Conservation (phyloP, 208 protist genomes). For the Trypanosoma lewisi region DNA sequence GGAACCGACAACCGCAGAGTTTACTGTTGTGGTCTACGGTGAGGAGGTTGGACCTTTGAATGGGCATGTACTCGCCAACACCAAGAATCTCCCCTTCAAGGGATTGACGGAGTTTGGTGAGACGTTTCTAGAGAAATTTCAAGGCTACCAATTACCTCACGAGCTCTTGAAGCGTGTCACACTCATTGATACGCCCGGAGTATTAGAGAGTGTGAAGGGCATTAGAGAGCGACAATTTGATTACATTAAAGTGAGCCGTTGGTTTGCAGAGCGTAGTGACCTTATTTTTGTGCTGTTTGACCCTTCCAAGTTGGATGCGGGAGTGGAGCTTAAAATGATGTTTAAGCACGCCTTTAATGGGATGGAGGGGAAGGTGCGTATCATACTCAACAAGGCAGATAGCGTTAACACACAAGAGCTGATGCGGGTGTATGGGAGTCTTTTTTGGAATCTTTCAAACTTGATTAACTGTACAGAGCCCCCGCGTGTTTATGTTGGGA, state of each 20-base stretch:
- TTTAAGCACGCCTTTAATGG: constrained; percentile 66
- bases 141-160: constrained; percentile 71
- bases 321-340: constrained; percentile 61
- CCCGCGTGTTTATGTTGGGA: constrained; percentile 94
- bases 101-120: constrained; percentile 84
- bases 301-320: constrained; percentile 69
- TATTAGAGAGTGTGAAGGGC: constrained; percentile 65
- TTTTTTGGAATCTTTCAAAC: constrained; percentile 96
- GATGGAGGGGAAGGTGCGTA: constrained; percentile 91
- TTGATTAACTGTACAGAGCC: constrained; percentile 93
- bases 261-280: constrained; percentile 78
- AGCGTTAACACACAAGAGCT: constrained; percentile 90
- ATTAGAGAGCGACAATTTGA: constrained; percentile 63
- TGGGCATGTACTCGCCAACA: constrained; percentile 77
- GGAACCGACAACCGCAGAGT: constrained; percentile 77
- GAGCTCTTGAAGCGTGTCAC: constrained; percentile 82
- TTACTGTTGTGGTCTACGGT: constrained; percentile 75
- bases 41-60: constrained; percentile 64
- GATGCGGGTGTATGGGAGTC: constrained; percentile 94
- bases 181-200: constrained; percentile 75
- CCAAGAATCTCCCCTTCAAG: constrained; percentile 88
- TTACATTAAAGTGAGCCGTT: constrained; percentile 66
- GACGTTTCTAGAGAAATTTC: constrained; percentile 84
- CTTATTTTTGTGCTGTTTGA: constrained; percentile 84
- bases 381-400: constrained; percentile 97